phyloP scores from a whole-genome alignment of 345 rosid genomes.

The Rhizophora mangle region DNA sequence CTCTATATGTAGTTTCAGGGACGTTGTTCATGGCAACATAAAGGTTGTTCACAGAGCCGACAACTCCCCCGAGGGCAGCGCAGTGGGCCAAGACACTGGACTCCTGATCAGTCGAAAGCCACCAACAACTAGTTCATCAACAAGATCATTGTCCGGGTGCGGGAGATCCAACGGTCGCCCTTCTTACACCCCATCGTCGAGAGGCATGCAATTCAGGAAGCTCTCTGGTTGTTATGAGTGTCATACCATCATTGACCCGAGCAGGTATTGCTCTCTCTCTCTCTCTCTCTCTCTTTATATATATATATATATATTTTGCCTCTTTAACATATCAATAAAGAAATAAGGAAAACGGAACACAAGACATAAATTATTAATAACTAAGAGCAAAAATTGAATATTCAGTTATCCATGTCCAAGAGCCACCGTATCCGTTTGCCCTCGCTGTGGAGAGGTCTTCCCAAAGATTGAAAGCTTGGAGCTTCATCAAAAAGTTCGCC shows the following conservation, averaged over 20 bases:
- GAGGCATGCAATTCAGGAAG: slow-evolving; percentile 89
- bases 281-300: no score
- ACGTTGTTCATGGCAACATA: slow-evolving; percentile 83
- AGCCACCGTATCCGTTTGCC: slow-evolving; percentile 60
- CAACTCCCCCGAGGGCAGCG: slow-evolving; percentile 79
- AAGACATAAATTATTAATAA: neutral
- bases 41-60: slow-evolving; percentile 92
- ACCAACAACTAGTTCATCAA: slow-evolving; percentile 20
- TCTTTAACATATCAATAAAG: no score
- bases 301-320: no score
- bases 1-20: slow-evolving; percentile 81
- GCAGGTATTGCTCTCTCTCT: slow-evolving; percentile 46
- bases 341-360: no score
- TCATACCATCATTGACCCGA: slow-evolving; percentile 87
- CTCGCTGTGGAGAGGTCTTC: slow-evolving; percentile 93
- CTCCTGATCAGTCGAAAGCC: slow-evolving; percentile 47
- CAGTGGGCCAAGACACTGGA: slow-evolving; percentile 60
- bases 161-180: slow-evolving; percentile 50
- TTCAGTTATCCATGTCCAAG: slow-evolving; percentile 73
- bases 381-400: neutral
- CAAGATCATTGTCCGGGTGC: slow-evolving; percentile 42
- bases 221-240: slow-evolving; percentile 98
- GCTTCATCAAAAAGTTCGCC: slow-evolving; percentile 94
- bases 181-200: slow-evolving; percentile 43
- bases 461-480: slow-evolving; percentile 91